Conservation (phyloP, 768 basidiomycete genomes). For the Suillus decipiens region DNA sequence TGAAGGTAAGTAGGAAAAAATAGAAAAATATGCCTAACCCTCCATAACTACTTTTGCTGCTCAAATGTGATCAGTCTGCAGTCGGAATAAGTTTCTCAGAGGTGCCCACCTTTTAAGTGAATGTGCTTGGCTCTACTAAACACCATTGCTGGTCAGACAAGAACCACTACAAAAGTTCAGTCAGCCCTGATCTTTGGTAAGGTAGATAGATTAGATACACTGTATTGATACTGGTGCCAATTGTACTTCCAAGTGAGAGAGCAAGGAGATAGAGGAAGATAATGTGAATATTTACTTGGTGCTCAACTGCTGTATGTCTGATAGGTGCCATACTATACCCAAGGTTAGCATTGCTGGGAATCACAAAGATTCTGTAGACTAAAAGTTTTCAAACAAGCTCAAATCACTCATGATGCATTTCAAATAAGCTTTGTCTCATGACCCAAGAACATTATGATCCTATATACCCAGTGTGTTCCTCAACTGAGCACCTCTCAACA, state of each 20-base stretch:
- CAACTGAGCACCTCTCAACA: constrained; percentile 92
- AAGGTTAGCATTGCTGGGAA: constrained; percentile 4
- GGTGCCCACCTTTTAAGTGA: constrained; percentile 60
- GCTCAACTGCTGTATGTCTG: constrained; percentile 94
- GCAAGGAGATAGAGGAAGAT: constrained; percentile 91
- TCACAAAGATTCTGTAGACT: neutral
- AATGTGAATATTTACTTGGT: constrained; percentile 95
- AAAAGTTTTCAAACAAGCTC: neutral
- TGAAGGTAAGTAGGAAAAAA: neutral
- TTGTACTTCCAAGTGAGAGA: constrained; percentile 86
- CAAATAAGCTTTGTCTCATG: constrained; percentile 99
- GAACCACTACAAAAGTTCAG: constrained; percentile 63
- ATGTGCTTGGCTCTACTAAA: constrained; percentile 60
- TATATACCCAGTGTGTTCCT: constrained; percentile 98
- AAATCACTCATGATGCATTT: constrained; percentile 83
- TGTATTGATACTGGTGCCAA: constrained; percentile 88
- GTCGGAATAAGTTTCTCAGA: neutral
- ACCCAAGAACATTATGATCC: constrained; percentile 90
- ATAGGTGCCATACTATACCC: constrained; percentile 85
- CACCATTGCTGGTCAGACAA: constrained; percentile 91
- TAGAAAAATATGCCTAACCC: constrained; percentile 44
- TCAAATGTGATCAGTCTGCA: constrained; percentile 9
- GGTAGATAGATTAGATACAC: constrained; percentile 41
- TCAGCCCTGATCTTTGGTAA: neutral
- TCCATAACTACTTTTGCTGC: constrained; percentile 80